A percentile compares a stretch with the other conserved stretches of the same genome.
Conservation (phyloP, 2,329 filamentous ascomycete species). For the Apiospora malaysiana region DNA sequence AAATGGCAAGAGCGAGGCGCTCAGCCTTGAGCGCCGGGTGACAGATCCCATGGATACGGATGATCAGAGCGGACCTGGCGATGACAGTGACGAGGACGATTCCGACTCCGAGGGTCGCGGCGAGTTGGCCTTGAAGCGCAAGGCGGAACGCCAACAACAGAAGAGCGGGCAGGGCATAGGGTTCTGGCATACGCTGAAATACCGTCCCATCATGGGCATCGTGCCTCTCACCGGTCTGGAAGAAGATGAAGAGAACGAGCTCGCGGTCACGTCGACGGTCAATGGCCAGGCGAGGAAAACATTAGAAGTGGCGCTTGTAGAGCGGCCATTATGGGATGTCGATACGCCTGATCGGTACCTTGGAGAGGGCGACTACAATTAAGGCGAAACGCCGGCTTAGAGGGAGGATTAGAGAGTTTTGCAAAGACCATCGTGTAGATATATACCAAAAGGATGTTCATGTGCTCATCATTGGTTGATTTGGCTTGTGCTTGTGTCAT, state of each 20-base stretch:
- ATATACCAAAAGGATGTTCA: conserved; percentile 14
- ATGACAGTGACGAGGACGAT: conserved; percentile 41
- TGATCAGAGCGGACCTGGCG: conserved; percentile 34
- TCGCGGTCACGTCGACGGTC: conserved; percentile 19
- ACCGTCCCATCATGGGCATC: conserved; percentile 86
- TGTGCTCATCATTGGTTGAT: background rate
- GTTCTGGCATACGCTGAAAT: conserved; percentile 89
- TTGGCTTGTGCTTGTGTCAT: too few species aligned
- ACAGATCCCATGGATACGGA: conserved; percentile 39
- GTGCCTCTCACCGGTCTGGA: conserved; percentile 49
- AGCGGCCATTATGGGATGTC: conserved; percentile 84
- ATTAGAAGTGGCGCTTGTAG: conserved; percentile 85
- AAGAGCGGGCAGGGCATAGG: conserved; percentile 32
- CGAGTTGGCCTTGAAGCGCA: conserved; percentile 39
- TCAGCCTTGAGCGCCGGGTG: conserved; percentile 34
- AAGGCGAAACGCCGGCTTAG: background rate
- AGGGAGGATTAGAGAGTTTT: background rate
- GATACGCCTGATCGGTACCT: conserved; percentile 46
- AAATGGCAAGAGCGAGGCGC: conserved; percentile 33
- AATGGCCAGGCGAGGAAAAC: conserved; percentile 37
- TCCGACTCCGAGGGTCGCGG: conserved; percentile 41
- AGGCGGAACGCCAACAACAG: conserved; percentile 35
- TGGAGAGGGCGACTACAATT: conserved; percentile 16
- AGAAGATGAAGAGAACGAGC: conserved; percentile 26
- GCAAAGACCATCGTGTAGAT: background rate